These are phyloP conservation scores for Rugonectria rugulosa DNA, from an alignment of 2,329 filamentous ascomycete genomes.

Conservation along the genomic window DNA sequence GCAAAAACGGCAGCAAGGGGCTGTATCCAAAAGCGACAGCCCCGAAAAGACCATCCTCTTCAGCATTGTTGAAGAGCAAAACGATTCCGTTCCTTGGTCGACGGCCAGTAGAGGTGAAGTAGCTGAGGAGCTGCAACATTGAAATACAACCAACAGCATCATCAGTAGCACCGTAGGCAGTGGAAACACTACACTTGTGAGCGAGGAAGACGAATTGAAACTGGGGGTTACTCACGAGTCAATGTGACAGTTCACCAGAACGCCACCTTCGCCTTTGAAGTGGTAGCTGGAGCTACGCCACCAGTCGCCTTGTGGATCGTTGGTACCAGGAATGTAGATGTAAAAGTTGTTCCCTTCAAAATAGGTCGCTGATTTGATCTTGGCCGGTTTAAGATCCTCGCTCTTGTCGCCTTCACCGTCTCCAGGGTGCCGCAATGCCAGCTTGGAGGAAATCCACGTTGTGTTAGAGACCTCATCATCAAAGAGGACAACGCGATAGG, in stretches of 20 bases:
- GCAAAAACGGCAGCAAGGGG: conserved; percentile 79
- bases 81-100: conserved; percentile 83
- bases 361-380: conserved; percentile 65
- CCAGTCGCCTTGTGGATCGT: conserved; percentile 77
- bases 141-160: conserved; percentile 92
- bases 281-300: conserved; percentile 63
- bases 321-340: conserved; percentile 84
- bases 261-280: conserved; percentile 72
- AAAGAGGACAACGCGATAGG: conserved; percentile 68
- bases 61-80: conserved; percentile 90
- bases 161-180: conserved; percentile 91
- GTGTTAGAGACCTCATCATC: conserved; percentile 82
- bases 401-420: conserved; percentile 24
- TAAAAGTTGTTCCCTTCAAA: conserved; percentile 94
- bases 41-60: conserved; percentile 92
- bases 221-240: conserved; percentile 62
- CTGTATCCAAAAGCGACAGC: conserved; percentile 85
- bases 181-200: conserved; percentile 72
- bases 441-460: conserved; percentile 60
- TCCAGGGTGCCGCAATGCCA: neutral
- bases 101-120: conserved; percentile 78
- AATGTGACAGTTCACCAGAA: conserved; percentile 94
- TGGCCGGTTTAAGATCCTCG: conserved; percentile 29
- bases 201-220: neutral
- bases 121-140: conserved; percentile 82